Percentiles rank a stretch among this genome's conserved stretches.
Conservation (phyloP, 805 yeast species). For the Lachancea sp. region DNA sequence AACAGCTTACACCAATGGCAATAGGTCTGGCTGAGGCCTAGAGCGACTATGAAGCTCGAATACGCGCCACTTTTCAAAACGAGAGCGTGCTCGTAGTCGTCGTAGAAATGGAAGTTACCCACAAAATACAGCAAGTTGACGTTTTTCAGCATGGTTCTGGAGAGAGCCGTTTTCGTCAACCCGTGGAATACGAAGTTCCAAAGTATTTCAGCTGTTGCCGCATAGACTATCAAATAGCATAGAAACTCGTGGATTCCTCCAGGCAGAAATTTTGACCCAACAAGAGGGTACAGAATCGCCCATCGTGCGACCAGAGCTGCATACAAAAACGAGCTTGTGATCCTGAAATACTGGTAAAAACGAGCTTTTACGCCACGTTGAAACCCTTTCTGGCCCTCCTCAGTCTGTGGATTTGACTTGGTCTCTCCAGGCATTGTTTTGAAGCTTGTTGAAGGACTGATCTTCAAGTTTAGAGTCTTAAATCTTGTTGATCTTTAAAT, state of each 20-base stretch:
- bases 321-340: slow-evolving; percentile 22
- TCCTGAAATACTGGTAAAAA: slow-evolving; percentile 26
- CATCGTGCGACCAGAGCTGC: slow-evolving; percentile 38
- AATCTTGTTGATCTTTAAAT: too few relatives aligned
- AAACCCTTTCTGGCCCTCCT: not conserved
- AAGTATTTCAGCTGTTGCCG: slow-evolving; percentile 19
- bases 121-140: slow-evolving; percentile 27
- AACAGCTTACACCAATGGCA: slow-evolving; percentile 27
- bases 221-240: slow-evolving; percentile 19
- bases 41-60: slow-evolving; percentile 24
- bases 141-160: slow-evolving; percentile 22
- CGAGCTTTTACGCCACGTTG: slow-evolving; percentile 1
- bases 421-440: not conserved
- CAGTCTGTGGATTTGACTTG: not conserved
- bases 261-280: slow-evolving; percentile 58
- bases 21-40: slow-evolving; percentile 24
- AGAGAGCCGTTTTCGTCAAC: slow-evolving; percentile 10
- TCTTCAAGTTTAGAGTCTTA: too few relatives aligned
- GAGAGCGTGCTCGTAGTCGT: slow-evolving; percentile 30
- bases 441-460: not conserved
- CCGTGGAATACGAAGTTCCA: slow-evolving; percentile 26
- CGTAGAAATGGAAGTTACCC: slow-evolving; percentile 24
- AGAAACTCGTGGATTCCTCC: slow-evolving; percentile 69
- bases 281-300: slow-evolving; percentile 50
- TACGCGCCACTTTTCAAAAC: slow-evolving; percentile 28